Conservation (phyloP, 208 protist species). For the Trypanosoma congolense region DNA sequence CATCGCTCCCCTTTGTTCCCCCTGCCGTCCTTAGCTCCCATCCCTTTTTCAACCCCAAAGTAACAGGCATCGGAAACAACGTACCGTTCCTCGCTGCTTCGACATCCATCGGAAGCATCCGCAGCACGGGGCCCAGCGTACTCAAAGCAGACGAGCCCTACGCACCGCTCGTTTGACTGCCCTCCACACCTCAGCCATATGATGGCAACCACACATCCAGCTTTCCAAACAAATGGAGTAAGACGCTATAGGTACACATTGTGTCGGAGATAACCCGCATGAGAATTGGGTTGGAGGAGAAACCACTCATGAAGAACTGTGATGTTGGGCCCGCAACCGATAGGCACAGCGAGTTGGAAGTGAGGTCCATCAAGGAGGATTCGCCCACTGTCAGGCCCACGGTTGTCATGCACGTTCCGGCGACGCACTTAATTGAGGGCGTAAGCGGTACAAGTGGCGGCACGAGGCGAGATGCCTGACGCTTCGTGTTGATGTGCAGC, state of each 20-base stretch:
- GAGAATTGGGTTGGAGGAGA: conserved; percentile 58
- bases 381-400: conserved; percentile 22
- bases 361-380: conserved; percentile 31
- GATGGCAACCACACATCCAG: neutral
- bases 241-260: conserved; percentile 90
- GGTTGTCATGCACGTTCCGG: conserved; percentile 20
- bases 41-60: too few species aligned
- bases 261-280: conserved; percentile 85
- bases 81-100: too few species aligned
- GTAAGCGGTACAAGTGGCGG: conserved; percentile 57
- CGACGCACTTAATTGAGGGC: conserved; percentile 35
- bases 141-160: too few species aligned
- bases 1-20: too few species aligned
- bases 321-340: conserved; percentile 49
- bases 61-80: too few species aligned
- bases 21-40: too few species aligned
- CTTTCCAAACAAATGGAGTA: conserved; percentile 32
- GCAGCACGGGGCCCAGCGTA: too few species aligned
- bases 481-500: conserved; percentile 64
- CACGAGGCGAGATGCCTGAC: conserved; percentile 75
- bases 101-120: too few species aligned
- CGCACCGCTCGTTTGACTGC: too few species aligned
- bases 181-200: too few species aligned
- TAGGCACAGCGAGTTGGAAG: conserved; percentile 34
- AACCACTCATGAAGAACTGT: conserved; percentile 38